Evolutionary conservation across 306 rosid genomes (phyloP).

Genomic region (Acacia melanoxylon): DNA sequence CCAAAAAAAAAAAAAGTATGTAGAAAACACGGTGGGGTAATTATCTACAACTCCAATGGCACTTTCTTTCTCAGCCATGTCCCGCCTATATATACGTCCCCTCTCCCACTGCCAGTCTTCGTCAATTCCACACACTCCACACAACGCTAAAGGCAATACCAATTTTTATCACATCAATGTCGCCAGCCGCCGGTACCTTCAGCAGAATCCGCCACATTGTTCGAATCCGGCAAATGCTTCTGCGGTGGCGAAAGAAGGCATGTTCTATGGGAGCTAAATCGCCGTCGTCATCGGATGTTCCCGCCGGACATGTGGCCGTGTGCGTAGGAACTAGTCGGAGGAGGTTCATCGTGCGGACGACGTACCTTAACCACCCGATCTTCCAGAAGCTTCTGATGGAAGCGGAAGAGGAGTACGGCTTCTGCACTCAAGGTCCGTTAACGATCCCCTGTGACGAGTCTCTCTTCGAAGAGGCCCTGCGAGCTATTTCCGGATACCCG

Average conservation of each 20-base stretch:
- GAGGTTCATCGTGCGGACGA: constrained; percentile 62
- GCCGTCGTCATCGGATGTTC: constrained; percentile 49
- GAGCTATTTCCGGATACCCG: constrained; percentile 42
- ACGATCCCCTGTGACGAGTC: constrained; percentile 70
- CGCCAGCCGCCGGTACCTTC: constrained; percentile 32
- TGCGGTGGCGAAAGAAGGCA: constrained; percentile 61
- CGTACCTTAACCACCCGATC: constrained; percentile 70
- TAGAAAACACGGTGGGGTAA: constrained; percentile 24
- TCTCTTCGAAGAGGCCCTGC: constrained; percentile 57
- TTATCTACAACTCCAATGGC: constrained; percentile 34
- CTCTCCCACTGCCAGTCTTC: background rate
- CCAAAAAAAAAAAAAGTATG: too few species aligned
- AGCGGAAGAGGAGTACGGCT: constrained; percentile 83
- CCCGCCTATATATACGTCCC: background rate
- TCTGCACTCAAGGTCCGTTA: constrained; percentile 58
- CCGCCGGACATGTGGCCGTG: constrained; percentile 67
- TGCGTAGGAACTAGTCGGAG: constrained; percentile 53
- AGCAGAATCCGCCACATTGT: constrained; percentile 65
- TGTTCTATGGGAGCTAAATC: constrained; percentile 25
- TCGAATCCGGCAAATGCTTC: constrained; percentile 63
- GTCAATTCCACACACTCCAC: background rate
- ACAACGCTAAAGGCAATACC: background rate
- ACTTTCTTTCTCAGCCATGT: background rate
- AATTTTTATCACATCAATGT: constrained; percentile 27
- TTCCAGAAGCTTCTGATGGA: constrained; percentile 60